Conservation (phyloP, 2,329 filamentous ascomycete species). For the Triangularia setosa region DNA sequence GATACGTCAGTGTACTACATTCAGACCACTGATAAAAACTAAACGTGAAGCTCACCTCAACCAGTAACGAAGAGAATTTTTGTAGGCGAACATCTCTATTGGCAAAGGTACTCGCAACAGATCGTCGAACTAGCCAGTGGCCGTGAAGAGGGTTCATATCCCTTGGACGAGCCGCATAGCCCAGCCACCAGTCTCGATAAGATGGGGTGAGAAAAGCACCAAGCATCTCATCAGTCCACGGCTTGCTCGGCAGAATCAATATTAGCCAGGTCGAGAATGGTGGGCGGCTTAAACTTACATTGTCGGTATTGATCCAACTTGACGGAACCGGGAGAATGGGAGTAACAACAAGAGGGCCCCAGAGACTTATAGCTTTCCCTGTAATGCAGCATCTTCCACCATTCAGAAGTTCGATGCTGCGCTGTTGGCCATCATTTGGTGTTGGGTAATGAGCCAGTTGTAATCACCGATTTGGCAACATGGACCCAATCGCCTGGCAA, state of each 20-base stretch:
- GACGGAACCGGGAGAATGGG: slow-evolving; percentile 25
- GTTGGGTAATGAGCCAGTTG: slow-evolving; percentile 13
- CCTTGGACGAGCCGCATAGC: slow-evolving; percentile 20
- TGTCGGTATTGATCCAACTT: slow-evolving; percentile 23
- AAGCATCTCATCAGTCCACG: slow-evolving; percentile 21
- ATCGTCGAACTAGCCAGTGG: slow-evolving; percentile 32
- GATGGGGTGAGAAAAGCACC: slow-evolving; percentile 29
- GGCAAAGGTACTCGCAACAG: slow-evolving; percentile 24
- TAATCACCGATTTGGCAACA: slow-evolving; percentile 26
- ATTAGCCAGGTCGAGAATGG: not conserved
- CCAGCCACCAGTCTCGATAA: slow-evolving; percentile 34
- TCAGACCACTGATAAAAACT: not conserved
- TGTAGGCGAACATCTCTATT: slow-evolving; percentile 26
- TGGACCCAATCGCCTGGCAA: slow-evolving; percentile 26
- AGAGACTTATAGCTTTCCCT: slow-evolving; percentile 21
- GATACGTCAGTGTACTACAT: not conserved
- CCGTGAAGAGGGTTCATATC: slow-evolving; percentile 4
- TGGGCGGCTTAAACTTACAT: slow-evolving; percentile 14
- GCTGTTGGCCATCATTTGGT: slow-evolving; percentile 9
- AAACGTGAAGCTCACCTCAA: slow-evolving; percentile 26
- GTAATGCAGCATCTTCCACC: slow-evolving; percentile 27
- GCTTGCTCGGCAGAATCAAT: slow-evolving; percentile 6
- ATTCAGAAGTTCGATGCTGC: slow-evolving; percentile 23
- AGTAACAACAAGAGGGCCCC: slow-evolving; percentile 24
- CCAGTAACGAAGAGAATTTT: slow-evolving; percentile 26